phyloP scores from a whole-genome alignment of 2,329 filamentous ascomycete genomes.

The Aspergillus pseudoviridinutans region DNA sequence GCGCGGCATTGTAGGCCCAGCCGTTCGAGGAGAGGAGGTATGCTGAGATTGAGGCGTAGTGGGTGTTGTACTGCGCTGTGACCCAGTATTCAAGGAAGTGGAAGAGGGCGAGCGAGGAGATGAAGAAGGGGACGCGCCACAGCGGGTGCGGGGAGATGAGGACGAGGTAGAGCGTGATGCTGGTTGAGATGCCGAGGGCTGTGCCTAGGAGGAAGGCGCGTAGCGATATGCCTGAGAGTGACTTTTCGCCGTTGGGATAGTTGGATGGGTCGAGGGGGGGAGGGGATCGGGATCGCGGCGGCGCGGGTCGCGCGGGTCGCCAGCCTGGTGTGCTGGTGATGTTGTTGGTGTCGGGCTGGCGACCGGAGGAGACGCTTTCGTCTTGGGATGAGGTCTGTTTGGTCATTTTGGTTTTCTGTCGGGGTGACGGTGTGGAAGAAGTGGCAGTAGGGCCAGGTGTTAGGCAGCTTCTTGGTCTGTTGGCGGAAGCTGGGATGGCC shows the following conservation, averaged over 20 bases:
- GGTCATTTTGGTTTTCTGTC: slow-evolving; percentile 14
- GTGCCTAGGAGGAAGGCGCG: slow-evolving; percentile 44
- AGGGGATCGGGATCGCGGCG: slow-evolving; percentile 7
- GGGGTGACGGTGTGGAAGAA: slow-evolving; percentile 8
- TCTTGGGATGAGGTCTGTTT: slow-evolving; percentile 7
- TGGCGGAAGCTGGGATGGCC: background rate
- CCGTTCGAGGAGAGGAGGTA: slow-evolving; percentile 87
- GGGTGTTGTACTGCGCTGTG: slow-evolving; percentile 79
- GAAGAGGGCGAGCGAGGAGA: slow-evolving; percentile 66
- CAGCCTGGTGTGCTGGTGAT: slow-evolving; percentile 9
- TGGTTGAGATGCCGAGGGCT: slow-evolving; percentile 33
- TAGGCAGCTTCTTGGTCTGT: background rate
- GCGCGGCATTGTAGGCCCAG: slow-evolving; percentile 76
- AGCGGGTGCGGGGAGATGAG: slow-evolving; percentile 34
- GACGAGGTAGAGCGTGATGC: slow-evolving; percentile 27
- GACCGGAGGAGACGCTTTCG: background rate
- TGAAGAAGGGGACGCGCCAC: slow-evolving; percentile 56
- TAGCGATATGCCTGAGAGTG: slow-evolving; percentile 43
- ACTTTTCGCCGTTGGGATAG: slow-evolving; percentile 38
- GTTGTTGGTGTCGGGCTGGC: slow-evolving; percentile 6
- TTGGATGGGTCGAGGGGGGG: slow-evolving; percentile 26
- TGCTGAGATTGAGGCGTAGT: slow-evolving; percentile 64
- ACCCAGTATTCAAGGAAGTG: slow-evolving; percentile 97
- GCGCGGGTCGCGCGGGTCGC: slow-evolving; percentile 10
- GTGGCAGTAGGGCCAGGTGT: slow-evolving; percentile 9